Base-by-base conservation (phyloP, 108 stramenopile genomes). In the Cyclotella kingstonii region DNA sequence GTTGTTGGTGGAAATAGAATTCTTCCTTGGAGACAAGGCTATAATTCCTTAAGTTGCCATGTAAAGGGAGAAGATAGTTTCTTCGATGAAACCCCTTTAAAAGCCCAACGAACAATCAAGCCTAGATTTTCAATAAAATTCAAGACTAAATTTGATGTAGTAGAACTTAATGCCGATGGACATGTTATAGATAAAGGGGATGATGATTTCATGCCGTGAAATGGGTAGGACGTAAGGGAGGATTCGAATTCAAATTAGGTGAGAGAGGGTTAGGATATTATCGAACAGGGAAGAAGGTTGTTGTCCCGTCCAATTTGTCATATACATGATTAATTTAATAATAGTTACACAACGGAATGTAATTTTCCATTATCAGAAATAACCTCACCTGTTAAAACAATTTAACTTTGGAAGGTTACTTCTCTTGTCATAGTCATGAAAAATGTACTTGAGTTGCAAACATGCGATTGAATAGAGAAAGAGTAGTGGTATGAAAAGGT, bases 221-320 rank as follows among this genome's bases (percentile, higher is more conserved):
- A 30, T 93, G 92, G 92, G 67, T 34, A 2, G 92, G 92, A 15
- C 73, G 92, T 11, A 76, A 68, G 34, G 89, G 87, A 47, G 92
- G 92, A 2, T 93, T 93, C 52, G 92, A 93, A 60, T 93, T 87
- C 72, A 93, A 93, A 59, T 61, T 90, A 31, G 92, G 92, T 4
- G 87, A 90, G 35, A 72, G 92, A 44, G 92, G 92, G 18, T 51
- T 90, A 27, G 92, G 92, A 14, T 93, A 93, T 48, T 93, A 93
- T 60, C 79, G 92, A 29, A 93, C 87, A 14, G 92, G 92, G 5
- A 87, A 83, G 78, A 84, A 81, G 49, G 87, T 92, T 23, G 82
- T 81, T 21, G 87, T 92, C 25, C 91, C 91, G 3, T 89, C 87
- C 15, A 89, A 92, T 73, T 72, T 77, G n/a, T 72, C 87, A 29